A percentile compares a stretch with the other conserved stretches of the same genome.
phyloP scores from a whole-genome alignment of 768 basidiomycete species.

The Termitomyces titanicus region DNA sequence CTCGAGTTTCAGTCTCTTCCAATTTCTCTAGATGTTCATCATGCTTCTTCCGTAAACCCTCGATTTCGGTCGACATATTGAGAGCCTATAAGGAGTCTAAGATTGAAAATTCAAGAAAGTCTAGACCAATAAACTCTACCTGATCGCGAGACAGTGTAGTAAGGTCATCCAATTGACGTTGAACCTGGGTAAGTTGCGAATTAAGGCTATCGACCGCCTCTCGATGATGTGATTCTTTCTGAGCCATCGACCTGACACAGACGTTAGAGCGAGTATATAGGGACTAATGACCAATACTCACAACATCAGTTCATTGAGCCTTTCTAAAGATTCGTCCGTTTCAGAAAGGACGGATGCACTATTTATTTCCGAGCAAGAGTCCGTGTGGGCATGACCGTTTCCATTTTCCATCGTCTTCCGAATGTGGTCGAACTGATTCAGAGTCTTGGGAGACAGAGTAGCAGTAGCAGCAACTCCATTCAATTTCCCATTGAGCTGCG shows the following conservation, averaged over 20 bases:
- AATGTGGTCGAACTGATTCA: slow-evolving; percentile 71
- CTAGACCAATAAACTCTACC: slow-evolving; percentile 35
- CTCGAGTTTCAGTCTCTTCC: slow-evolving; percentile 53
- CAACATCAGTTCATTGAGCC: slow-evolving; percentile 92
- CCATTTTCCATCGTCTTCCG: slow-evolving; percentile 63
- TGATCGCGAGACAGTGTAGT: slow-evolving; percentile 81
- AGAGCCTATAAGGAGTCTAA: slow-evolving; percentile 44
- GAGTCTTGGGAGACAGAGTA: slow-evolving; percentile 65
- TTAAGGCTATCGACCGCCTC: slow-evolving; percentile 75
- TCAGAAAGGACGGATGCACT: slow-evolving; percentile 42
- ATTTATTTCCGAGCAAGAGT: slow-evolving; percentile 33
- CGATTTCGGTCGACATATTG: slow-evolving; percentile 88
- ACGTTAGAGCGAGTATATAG: slow-evolving; percentile 7
- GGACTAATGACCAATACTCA: slow-evolving; percentile 34
- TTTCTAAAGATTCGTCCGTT: slow-evolving; percentile 67
- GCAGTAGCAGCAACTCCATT: slow-evolving; percentile 23
- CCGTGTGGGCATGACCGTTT: slow-evolving; percentile 31
- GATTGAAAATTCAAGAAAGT: not conserved
- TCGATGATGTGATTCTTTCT: slow-evolving; percentile 89
- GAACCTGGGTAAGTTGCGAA: slow-evolving; percentile 60
- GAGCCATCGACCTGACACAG: slow-evolving; percentile 82
- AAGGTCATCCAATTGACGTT: slow-evolving; percentile 80
- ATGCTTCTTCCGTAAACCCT: slow-evolving; percentile 64
- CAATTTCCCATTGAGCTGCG: slow-evolving; percentile 20
- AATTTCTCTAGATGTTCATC: slow-evolving; percentile 47